Percentiles rank a stretch among this genome's conserved stretches.
phyloP scores from a whole-genome alignment of 768 basidiomycete genomes.

The Heimioporus sp. region DNA sequence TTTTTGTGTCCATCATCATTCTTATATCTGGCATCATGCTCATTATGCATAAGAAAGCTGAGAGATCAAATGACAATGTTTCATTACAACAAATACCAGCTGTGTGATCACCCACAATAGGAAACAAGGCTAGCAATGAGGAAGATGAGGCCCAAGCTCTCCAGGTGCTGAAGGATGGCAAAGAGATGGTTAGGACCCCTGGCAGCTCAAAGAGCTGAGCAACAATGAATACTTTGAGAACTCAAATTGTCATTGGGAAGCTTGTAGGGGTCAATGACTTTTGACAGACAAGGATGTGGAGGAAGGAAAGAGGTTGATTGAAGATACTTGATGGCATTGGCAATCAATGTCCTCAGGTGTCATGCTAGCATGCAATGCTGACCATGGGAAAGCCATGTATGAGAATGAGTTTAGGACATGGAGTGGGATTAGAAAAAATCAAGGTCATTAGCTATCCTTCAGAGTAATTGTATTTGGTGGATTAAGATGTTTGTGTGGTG shows the following conservation, averaged over 20 bases:
- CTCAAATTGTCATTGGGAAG: conserved; percentile 34
- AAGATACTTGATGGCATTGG: conserved; percentile 29
- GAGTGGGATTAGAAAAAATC: conserved; percentile 14
- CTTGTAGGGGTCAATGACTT: conserved; percentile 19
- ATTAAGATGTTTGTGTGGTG: conserved; percentile 11
- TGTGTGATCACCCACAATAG: conserved; percentile 24
- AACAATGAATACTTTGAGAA: conserved; percentile 60
- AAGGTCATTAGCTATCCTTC: neutral
- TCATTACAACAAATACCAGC: conserved; percentile 24
- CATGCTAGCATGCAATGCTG: conserved; percentile 27
- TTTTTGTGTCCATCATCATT: conserved; percentile 82
- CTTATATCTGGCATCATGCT: conserved; percentile 92
- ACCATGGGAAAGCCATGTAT: conserved; percentile 10
- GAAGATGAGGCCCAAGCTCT: conserved; percentile 40
- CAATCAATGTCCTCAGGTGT: conserved; percentile 38
- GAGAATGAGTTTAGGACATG: conserved; percentile 36
- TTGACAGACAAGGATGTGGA: conserved; percentile 12
- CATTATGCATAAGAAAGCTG: conserved; percentile 89
- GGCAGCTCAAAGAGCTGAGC: conserved; percentile 73
- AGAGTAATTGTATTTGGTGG: neutral
- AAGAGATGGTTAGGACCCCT: conserved; percentile 40
- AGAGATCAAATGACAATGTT: conserved; percentile 36
- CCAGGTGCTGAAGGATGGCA: conserved; percentile 35
- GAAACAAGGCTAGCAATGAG: neutral
- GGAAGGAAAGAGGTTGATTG: conserved; percentile 46